Conservation (phyloP, 257 asterid species). For the Plantago major region DNA sequence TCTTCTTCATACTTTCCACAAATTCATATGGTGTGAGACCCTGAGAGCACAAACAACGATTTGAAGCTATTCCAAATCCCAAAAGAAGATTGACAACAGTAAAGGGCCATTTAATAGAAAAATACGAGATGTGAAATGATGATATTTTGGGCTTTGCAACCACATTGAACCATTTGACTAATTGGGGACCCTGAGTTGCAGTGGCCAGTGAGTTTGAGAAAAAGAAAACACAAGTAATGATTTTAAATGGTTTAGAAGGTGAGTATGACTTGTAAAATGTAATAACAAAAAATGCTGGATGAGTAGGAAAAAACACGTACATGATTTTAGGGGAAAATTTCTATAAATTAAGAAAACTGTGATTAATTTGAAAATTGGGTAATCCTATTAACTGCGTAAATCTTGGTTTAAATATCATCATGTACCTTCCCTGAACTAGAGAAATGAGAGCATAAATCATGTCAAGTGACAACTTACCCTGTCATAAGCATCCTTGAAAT, state of each 20-base stretch:
- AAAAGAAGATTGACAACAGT: neutral
- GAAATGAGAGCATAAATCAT: constrained; percentile 20
- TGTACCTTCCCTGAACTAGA: neutral
- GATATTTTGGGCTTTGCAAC: neutral
- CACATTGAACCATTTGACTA: neutral
- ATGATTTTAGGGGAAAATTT: too few species aligned
- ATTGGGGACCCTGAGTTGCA: neutral
- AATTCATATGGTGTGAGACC: constrained; percentile 91
- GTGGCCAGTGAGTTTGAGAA: neutral
- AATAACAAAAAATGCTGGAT: too few species aligned
- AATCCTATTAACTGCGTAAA: neutral
- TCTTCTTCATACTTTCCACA: constrained; percentile 98
- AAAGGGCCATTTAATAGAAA: neutral
- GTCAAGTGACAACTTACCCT: constrained; percentile 47
- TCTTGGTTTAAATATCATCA: neutral
- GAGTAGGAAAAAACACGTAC: too few species aligned
- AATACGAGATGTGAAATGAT: constrained; percentile 11
- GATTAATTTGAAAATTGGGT: too few species aligned
- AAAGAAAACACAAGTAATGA: neutral
- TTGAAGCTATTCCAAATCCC: constrained; percentile 7
- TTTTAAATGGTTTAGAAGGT: too few species aligned
- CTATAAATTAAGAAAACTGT: too few species aligned
- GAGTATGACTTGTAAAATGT: too few species aligned
- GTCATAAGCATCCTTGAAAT: constrained; percentile 97
- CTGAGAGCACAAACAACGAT: constrained; percentile 33